Percentiles rank a stretch among this genome's conserved stretches.
Evolutionary conservation across 2,329 filamentous ascomycete genomes (phyloP).

Genomic region (Cyanodermella asteris): DNA sequence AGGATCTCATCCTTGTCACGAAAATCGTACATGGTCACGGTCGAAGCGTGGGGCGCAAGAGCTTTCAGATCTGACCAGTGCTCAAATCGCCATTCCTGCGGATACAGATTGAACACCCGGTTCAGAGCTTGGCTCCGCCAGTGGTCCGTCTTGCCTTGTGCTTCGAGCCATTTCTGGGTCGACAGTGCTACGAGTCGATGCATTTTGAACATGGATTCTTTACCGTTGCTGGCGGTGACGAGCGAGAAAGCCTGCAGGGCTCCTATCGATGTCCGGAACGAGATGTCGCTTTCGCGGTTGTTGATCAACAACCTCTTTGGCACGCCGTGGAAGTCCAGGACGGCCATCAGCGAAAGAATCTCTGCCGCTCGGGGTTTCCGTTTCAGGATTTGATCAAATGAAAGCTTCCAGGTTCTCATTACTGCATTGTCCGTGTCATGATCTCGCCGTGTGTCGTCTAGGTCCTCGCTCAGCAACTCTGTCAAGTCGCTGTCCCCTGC

Average conservation of each 20-base stretch:
- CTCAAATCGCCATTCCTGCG: constrained; percentile 1
- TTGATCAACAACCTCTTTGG: constrained; percentile 2
- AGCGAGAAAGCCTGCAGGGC: constrained; percentile 9
- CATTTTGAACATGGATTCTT: constrained; percentile 6
- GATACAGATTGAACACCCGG: constrained; percentile 2
- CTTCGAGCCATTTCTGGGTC: constrained; percentile 4
- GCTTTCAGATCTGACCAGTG: constrained; percentile 3
- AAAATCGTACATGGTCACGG: constrained; percentile 4
- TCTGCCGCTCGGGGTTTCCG: constrained; percentile 7
- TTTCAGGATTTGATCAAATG: constrained; percentile 7
- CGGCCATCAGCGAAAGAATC: constrained; percentile 6
- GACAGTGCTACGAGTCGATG: constrained; percentile 8
- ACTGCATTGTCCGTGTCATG: constrained; percentile 8
- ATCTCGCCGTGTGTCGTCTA: constrained; percentile 7
- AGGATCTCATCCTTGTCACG: background rate
- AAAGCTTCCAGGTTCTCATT: constrained; percentile 8
- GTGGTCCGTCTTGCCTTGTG: background rate
- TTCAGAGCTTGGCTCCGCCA: constrained; percentile 4
- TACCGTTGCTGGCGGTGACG: constrained; percentile 4
- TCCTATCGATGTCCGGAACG: constrained; percentile 6
- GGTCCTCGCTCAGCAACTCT: constrained; percentile 6
- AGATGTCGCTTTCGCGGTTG: constrained; percentile 2
- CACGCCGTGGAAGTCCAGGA: constrained; percentile 5
- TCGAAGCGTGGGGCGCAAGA: constrained; percentile 2
- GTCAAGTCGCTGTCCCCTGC: constrained; percentile 3